phyloP scores from a whole-genome alignment of 257 asterid species.

The Solanum virginianum region DNA sequence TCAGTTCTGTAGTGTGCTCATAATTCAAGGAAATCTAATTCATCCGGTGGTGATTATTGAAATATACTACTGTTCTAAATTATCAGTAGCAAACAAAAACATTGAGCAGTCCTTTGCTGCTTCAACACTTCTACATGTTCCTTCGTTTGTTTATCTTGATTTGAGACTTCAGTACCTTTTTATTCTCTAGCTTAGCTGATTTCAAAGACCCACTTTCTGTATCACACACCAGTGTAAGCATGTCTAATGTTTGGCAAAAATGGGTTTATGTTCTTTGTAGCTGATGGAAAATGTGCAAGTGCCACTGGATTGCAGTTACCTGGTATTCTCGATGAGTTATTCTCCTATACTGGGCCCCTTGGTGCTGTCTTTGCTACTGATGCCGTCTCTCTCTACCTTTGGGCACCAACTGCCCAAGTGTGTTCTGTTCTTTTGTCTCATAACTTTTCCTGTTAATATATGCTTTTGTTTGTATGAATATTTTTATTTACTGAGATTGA shows the following conservation, averaged over 20 bases:
- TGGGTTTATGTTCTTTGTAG: conserved; percentile 23
- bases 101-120: background rate
- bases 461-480: background rate
- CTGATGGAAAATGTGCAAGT: conserved; percentile 40
- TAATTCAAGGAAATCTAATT: background rate
- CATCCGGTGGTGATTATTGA: background rate
- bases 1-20: background rate
- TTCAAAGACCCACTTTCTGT: background rate
- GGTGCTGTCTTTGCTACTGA: conserved; percentile 56
- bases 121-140: background rate
- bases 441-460: background rate
- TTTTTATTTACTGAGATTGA: background rate
- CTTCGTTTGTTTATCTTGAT: background rate
- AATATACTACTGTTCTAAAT: background rate
- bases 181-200: background rate
- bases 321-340: conserved; percentile 82
- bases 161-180: background rate
- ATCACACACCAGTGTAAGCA: background rate
- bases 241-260: background rate
- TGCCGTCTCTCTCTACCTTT: conserved; percentile 52
- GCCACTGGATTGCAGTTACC: conserved; percentile 89
- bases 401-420: conserved; percentile 99
- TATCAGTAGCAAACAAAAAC: background rate
- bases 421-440: conserved; percentile 1
- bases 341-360: conserved; percentile 71